Evolutionary conservation across 768 basidiomycete genomes (phyloP), one percentile per base, ranked within the genome.

Genomic region (Crucibulum laeve): DNA sequence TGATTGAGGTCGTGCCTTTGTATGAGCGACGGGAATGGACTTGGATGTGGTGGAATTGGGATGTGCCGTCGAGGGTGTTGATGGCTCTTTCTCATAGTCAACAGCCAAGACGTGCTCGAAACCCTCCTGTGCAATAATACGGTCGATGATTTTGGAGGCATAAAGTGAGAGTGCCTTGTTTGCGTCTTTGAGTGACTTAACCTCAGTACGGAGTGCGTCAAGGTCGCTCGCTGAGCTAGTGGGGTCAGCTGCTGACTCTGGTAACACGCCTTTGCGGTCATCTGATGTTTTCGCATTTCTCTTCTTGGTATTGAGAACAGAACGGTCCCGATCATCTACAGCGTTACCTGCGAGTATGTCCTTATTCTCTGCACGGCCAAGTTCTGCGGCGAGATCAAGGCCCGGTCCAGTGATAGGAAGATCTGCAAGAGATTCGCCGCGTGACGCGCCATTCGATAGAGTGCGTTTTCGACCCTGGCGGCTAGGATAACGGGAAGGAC

Each of bases 21-120:
- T 49, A 25, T 62, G 55, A 35, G 60, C 54, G 49, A 51, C 50
- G 25, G 63, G 44, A 21, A 57, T 49, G n/a, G n/a, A n/a, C n/a
- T n/a, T n/a, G n/a, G n/a, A n/a, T 41, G 68, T 44, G 43, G 58
- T 66, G 30, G 61, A 36, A 40, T 57, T 52, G 2, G 73, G 60
- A 8, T 59, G 53, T 10, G 74, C 60, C 14, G 71, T 67, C 10
- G 67, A 58, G 10, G 80, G 68, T 25, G 77, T 77, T 8, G 68
- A 63, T 8, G 70, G 69, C 23, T 76, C 68, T 46, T 79, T 77
- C 38, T 88, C 87, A 53, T 89, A 95, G 62, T 97, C 94, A 35
- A 80, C 84, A n/a, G 94, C 89, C 25, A 97, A 79, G 43, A 98
- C 88, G 54, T 95, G 91, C 63, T 98, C 95, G 65, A 95, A 97